Base-by-base conservation (phyloP, 139 green algal genomes). In the Chlorella ohadii region DNA sequence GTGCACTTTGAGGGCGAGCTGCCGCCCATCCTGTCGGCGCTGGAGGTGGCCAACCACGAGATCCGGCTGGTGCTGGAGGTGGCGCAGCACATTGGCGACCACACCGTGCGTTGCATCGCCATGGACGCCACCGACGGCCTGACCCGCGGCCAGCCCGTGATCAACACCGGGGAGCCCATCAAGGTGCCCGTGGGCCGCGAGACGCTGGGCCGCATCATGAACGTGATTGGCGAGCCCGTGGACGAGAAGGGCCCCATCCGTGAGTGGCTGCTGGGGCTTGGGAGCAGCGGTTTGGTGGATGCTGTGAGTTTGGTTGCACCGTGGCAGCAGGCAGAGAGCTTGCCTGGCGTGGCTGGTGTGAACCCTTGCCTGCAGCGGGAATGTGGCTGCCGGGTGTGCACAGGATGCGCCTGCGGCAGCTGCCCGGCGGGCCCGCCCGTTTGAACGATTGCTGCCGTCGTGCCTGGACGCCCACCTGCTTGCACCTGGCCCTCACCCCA, bases 101-200 rank as follows among this genome's bases (percentile, higher is more conserved):
- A 99, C 91, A 98, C 95, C 36, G 84, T 81, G 78, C 92, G 97
- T 65, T 97, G 91, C 88, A 99, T 99, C 93, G 97, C 97, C 78
- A 99, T 99, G 97, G 97, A 99, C 74, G 93, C 90, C 59, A 99
- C 97, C 39, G 97, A 99, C 84, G 97, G 97, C 47, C 91, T 99
- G 9, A 91, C 95, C 56, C 94, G 97, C 31, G 97, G 97, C 34
- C 96, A 99, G 91, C 72, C 78, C 34, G 97, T 99, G 27, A 20
- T 95, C 20, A 97, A 97, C 90, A 99, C 96, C 7, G 96, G 96
- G 36, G 74, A 85, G 9, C 96, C 97, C 39, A 99, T 99, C 93
- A 97, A 98, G 94, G 94, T 99, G 79, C 97, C 97, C 16, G 97
- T 99, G 17, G 97, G 97, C 27, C 93, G 96, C 41, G 94, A 97